Evolutionary conservation across 192 early-diverging fungal species (phyloP).

Genomic region (Entrophospora sp.): DNA sequence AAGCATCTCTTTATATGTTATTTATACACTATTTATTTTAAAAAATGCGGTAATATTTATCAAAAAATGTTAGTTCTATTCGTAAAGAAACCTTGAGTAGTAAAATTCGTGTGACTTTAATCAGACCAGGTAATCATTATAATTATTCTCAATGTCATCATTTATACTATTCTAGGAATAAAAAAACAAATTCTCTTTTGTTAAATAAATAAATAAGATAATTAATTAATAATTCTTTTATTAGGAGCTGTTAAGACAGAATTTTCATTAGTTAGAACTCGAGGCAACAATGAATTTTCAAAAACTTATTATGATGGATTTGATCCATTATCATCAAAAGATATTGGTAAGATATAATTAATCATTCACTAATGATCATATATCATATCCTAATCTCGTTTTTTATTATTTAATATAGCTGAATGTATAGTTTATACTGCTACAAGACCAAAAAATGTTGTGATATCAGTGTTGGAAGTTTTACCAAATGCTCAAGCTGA

Average conservation of each 20-base stretch:
- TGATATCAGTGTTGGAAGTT: constrained; percentile 56
- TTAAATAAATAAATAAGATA: not conserved
- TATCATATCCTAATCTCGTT: not conserved
- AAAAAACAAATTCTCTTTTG: not conserved
- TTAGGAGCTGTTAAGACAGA: constrained; percentile 5
- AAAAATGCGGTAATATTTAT: not conserved
- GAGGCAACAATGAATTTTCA: not conserved
- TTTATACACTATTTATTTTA: not conserved
- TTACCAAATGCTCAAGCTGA: constrained; percentile 30
- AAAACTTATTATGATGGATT: constrained; percentile 8
- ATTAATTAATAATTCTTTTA: too few relatives aligned
- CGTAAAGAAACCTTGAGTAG: constrained; percentile 8
- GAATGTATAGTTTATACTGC: constrained; percentile 77
- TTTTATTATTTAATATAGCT: constrained; percentile 25
- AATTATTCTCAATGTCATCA: not conserved
- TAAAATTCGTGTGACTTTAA: constrained; percentile 8
- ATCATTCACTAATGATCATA: not conserved
- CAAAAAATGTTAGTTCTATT: not conserved
- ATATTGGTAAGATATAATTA: constrained; percentile 12
- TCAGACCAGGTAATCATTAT: constrained; percentile 14
- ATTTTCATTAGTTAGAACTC: not conserved
- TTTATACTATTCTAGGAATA: not conserved
- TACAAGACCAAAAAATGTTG: constrained; percentile 60
- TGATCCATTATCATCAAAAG: constrained; percentile 9
- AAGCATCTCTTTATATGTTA: not conserved